phyloP scores from a whole-genome alignment of 164 flowering plant genomes.

The Vitis rotundifolia region DNA sequence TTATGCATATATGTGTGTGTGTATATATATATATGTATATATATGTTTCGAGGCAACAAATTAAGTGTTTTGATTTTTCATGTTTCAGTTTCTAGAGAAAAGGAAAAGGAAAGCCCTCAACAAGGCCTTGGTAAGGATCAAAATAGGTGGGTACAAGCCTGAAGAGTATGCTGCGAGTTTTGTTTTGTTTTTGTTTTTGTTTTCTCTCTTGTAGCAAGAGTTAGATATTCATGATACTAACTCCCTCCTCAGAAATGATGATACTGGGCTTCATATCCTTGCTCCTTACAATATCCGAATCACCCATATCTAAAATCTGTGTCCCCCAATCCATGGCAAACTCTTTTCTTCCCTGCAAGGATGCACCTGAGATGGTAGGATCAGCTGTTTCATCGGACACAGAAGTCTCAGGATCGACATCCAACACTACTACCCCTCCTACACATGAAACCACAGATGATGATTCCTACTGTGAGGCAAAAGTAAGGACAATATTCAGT shows the following conservation, averaged over 20 bases:
- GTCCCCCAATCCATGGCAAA: constrained; percentile 9
- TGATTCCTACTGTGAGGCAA: neutral
- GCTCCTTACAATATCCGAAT: constrained; percentile 8
- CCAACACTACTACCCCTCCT: neutral
- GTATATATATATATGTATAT: neutral
- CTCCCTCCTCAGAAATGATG: constrained; percentile 14
- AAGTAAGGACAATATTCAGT: neutral
- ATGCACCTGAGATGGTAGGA: neutral
- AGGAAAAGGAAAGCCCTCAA: constrained; percentile 18
- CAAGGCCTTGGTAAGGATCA: constrained; percentile 12
- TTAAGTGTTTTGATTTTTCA: neutral
- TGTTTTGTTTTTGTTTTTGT: too few relatives aligned
- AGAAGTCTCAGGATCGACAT: too few relatives aligned
- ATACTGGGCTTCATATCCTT: constrained; percentile 16
- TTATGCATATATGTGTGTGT: neutral
- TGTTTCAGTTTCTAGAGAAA: constrained; percentile 15
- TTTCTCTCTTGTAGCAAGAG: too few relatives aligned
- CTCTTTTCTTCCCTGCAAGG: constrained; percentile 19
- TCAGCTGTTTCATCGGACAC: neutral
- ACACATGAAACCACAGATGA: neutral
- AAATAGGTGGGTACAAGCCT: constrained; percentile 13
- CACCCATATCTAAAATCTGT: constrained; percentile 22
- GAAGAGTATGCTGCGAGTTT: too few relatives aligned
- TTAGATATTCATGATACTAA: too few relatives aligned
- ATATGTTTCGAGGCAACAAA: neutral